These are phyloP conservation scores for Albizia julibrissin DNA, from an alignment of 306 rosid genomes.

Conservation along the genomic window DNA sequence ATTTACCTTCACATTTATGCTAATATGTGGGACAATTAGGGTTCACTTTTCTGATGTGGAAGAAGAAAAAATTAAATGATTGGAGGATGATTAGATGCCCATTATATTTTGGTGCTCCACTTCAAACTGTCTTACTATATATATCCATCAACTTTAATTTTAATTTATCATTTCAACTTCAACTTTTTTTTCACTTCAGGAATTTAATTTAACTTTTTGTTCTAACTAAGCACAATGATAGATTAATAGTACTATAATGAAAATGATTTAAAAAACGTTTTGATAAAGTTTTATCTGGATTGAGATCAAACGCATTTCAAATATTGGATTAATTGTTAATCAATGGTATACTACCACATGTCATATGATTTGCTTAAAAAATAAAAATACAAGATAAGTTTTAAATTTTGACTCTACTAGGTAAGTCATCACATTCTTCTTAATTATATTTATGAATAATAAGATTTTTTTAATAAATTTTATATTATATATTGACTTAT, in stretches of 20 bases:
- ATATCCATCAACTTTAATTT: background rate
- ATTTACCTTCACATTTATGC: background rate
- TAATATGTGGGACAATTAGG: background rate
- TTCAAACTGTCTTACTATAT: background rate
- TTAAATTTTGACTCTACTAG: too few relatives aligned
- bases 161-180: background rate
- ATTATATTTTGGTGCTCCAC: slow-evolving; percentile 41
- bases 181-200: background rate
- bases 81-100: slow-evolving; percentile 45
- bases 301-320: background rate
- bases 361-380: too few relatives aligned
- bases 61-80: slow-evolving; percentile 16
- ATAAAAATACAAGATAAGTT: too few relatives aligned
- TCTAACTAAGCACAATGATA: too few relatives aligned
- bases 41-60: background rate
- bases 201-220: too few relatives aligned
- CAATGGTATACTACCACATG: too few relatives aligned
- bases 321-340: too few relatives aligned
- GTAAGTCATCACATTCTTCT: too few relatives aligned
- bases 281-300: background rate
- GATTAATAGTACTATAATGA: too few relatives aligned
- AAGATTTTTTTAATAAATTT: too few relatives aligned
- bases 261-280: background rate
- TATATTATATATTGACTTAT: too few relatives aligned
- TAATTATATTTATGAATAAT: too few relatives aligned